phyloP scores from a whole-genome alignment of 1,139 yeast genomes.

The Yamadazyma triangularis region DNA sequence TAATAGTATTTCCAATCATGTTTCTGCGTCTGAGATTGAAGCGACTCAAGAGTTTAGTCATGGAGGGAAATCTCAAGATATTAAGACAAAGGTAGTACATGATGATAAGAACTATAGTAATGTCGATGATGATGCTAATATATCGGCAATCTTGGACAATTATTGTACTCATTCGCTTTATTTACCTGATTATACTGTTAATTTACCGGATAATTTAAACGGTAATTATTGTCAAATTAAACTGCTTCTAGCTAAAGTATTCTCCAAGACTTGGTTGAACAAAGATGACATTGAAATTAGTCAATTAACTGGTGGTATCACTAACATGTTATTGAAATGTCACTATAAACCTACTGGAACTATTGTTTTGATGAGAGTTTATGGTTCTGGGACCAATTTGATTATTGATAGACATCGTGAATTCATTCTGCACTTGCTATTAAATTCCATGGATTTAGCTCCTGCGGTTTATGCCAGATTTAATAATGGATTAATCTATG shows the following conservation, averaged over 20 bases:
- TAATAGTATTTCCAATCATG: not conserved
- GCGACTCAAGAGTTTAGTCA: no score
- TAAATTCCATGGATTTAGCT: constrained; percentile 60
- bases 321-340: constrained; percentile 66
- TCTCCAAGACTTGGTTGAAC: constrained; percentile 29
- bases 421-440: constrained; percentile 63
- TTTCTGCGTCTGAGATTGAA: not conserved
- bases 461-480: constrained; percentile 68
- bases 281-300: constrained; percentile 22
- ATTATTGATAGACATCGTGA: constrained; percentile 77
- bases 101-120: no score
- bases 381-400: constrained; percentile 70
- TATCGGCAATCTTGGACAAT: constrained; percentile 19
- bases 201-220: constrained; percentile 27
- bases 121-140: constrained; percentile 4
- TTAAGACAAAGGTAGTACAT: not conserved
- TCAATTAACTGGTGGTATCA: constrained; percentile 71
- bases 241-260: constrained; percentile 28
- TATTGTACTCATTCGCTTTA: constrained; percentile 35
- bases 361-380: constrained; percentile 61
- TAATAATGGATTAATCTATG: constrained; percentile 72
- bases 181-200: constrained; percentile 34
- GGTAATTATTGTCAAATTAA: constrained; percentile 30
- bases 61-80: not conserved
- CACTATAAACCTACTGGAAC: constrained; percentile 22